Evolutionary conservation across 1,284 basidiomycete genomes (phyloP).

Genomic region (Taiwanofungus camphoratus): DNA sequence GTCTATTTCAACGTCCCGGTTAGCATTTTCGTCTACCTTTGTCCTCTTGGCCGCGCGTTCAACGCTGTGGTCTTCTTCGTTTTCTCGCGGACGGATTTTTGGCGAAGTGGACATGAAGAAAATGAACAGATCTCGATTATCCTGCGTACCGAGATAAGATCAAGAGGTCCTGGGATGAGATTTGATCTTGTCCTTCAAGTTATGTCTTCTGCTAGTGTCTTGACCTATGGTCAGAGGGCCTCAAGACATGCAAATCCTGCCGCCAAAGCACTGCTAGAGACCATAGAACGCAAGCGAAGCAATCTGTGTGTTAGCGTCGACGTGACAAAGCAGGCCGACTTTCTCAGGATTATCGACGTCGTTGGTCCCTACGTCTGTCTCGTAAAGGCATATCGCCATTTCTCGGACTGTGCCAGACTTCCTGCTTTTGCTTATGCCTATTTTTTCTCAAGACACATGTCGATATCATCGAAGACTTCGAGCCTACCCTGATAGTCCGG

Average conservation of each 20-base stretch:
- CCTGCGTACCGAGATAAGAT: too few species aligned
- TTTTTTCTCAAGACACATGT: slow-evolving; percentile 79
- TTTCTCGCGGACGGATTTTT: slow-evolving; percentile 38
- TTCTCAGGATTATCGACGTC: slow-evolving; percentile 82
- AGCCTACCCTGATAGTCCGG: slow-evolving; percentile 64
- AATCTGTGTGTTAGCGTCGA: slow-evolving; percentile 97
- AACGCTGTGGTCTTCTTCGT: slow-evolving; percentile 44
- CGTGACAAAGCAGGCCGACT: slow-evolving; percentile 77
- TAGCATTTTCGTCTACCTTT: slow-evolving; percentile 36
- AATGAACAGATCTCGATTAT: too few species aligned
- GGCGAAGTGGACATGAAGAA: slow-evolving; percentile 22
- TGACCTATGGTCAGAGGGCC: slow-evolving; percentile 64
- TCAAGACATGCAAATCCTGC: slow-evolving; percentile 64
- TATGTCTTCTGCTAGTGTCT: slow-evolving; percentile 40
- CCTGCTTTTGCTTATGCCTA: not conserved
- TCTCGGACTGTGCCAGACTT: slow-evolving; percentile 1
- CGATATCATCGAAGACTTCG: slow-evolving; percentile 94
- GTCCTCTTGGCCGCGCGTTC: slow-evolving; percentile 50
- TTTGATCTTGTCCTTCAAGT: slow-evolving; percentile 7
- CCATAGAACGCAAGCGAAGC: slow-evolving; percentile 84
- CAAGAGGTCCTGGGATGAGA: too few species aligned
- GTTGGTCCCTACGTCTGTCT: slow-evolving; percentile 90
- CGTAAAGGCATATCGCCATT: slow-evolving; percentile 69
- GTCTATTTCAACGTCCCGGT: slow-evolving; percentile 14
- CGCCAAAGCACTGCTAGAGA: slow-evolving; percentile 72